phyloP scores from a whole-genome alignment of 192 early-diverging fungal species.

The Lobosporangium transversale region DNA sequence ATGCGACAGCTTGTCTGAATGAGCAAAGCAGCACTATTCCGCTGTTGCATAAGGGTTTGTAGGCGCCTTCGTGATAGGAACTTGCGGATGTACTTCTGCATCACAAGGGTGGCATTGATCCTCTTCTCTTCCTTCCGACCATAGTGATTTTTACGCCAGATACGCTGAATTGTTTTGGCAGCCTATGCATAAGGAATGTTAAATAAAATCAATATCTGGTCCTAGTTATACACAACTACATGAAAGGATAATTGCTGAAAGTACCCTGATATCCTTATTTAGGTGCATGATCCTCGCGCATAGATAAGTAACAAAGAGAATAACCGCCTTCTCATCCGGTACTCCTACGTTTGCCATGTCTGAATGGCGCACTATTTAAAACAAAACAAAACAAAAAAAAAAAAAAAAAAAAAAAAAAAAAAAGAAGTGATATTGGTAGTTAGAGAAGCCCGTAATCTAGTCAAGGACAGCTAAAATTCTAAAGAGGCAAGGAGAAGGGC shows the following conservation, averaged over 20 bases:
- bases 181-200: conserved; percentile 15
- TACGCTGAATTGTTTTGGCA: conserved; percentile 50
- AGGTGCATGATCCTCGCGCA: conserved; percentile 54
- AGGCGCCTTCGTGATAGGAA: conserved; percentile 18
- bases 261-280: conserved; percentile 51
- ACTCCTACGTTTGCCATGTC: conserved; percentile 51
- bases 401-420: background rate
- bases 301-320: conserved; percentile 53
- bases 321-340: conserved; percentile 54
- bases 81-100: conserved; percentile 39
- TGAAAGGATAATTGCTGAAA: background rate
- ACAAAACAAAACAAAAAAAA: no score
- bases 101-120: conserved; percentile 23
- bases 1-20: conserved; percentile 51
- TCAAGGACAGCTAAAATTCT: no score
- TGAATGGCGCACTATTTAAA: conserved; percentile 38
- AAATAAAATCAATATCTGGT: no score
- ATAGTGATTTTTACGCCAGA: conserved; percentile 53
- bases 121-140: conserved; percentile 37
- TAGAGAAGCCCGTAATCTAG: background rate
- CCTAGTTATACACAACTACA: no score
- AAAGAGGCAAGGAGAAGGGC: background rate
- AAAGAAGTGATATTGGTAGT: no score
- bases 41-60: background rate
- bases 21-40: conserved; percentile 17